Base-by-base conservation (phyloP, 345 rosid genomes). In the Carallia pectinifolia region DNA sequence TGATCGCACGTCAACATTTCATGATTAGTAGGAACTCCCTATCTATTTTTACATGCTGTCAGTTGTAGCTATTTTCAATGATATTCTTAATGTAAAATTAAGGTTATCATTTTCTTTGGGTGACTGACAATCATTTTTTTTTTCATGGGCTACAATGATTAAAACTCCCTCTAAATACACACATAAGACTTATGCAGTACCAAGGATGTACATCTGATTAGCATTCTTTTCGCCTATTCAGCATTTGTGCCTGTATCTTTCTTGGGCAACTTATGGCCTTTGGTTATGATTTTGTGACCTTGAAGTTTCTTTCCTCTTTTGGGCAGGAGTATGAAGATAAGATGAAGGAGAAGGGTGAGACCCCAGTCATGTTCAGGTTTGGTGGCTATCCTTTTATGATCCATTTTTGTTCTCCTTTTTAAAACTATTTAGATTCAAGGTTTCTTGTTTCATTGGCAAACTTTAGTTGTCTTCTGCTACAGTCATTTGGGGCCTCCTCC, bases 331-430 rank as follows among this genome's bases (percentile, higher is more conserved):
- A 87, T 69, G 90, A 89, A 64, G 97, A 95, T 55, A 95, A 95
- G 81, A 87, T 90, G 93, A 89, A 85, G 79, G 99, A 95, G 75
- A 87, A 87, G 88, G 97, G 99, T 62, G 99, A 90, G 82, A 74
- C 90, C 5, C 92, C 99, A 37, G 97, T 95, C 74, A 95, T 95
- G 99, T 92, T 95, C 86, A 89, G 97, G 99, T 95, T 77, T 71
- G 38, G 44, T 36, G 48, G 47, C 6, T 34, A 72, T 29, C 53
- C 19, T 65, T 62, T 38, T 65, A 23, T 54, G 38, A 44, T 75
- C 29, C 55, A 38, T 52, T 67, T 73, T 18, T 56, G 50, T 70
- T 69, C 61, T 1, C 19, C 40, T 36, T 6, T 23, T 44, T 69
- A 38, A 44, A 37, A 44, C 50, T 53, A 61, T 65, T 76, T 34